phyloP scores from a whole-genome alignment of 257 asterid genomes.

The Ocimum tenuiflorum region DNA sequence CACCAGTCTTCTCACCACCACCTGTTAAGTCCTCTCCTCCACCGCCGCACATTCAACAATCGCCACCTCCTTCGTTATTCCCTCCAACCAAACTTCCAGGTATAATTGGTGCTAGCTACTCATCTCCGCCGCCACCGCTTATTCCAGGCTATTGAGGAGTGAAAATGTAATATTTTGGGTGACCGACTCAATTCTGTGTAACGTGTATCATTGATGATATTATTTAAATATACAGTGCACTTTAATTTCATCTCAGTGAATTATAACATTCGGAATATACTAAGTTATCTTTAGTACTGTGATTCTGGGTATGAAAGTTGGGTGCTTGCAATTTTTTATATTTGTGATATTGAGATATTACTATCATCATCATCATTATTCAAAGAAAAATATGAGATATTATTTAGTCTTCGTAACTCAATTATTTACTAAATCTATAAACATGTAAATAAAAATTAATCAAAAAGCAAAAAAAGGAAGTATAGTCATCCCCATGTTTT shows the following conservation, averaged over 20 bases:
- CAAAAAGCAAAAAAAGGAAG: no score
- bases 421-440: no score
- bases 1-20: neutral
- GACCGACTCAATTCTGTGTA: neutral
- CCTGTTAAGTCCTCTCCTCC: neutral
- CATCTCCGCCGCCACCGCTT: slow-evolving; percentile 51
- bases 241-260: neutral
- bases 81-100: slow-evolving; percentile 29
- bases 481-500: no score
- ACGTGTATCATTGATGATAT: neutral
- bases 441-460: no score
- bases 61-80: slow-evolving; percentile 24
- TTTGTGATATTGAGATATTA: neutral
- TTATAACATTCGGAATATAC: neutral
- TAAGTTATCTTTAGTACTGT: neutral
- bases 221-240: neutral
- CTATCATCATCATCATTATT: neutral
- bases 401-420: no score
- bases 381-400: no score
- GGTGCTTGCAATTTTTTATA: neutral
- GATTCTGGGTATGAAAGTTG: neutral
- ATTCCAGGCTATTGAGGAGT: slow-evolving; percentile 54
- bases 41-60: slow-evolving; percentile 16
- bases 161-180: neutral
- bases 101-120: slow-evolving; percentile 32